Percentiles rank a stretch among this genome's conserved stretches.
Conservation (phyloP, 306 rosid species). For the Herpetospermum pedunculosum region DNA sequence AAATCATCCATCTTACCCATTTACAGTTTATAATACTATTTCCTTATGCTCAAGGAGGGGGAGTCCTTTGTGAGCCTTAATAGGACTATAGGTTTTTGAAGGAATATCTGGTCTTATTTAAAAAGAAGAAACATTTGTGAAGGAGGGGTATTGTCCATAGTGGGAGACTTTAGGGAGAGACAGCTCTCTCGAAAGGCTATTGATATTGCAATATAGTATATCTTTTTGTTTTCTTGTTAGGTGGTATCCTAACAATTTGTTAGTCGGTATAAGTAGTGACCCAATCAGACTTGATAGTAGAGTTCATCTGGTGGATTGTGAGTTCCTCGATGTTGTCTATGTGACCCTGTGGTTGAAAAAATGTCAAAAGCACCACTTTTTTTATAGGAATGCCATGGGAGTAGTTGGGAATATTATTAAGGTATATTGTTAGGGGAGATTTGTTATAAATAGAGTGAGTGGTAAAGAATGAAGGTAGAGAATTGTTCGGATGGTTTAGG, state of each 20-base stretch:
- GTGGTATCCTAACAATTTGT: too few species aligned
- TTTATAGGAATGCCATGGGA: not conserved
- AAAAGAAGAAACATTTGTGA: too few species aligned
- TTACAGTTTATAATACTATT: not conserved
- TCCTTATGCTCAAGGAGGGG: not conserved
- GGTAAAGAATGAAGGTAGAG: not conserved
- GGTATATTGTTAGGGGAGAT: not conserved
- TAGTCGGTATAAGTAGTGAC: too few species aligned
- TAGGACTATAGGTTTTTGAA: not conserved
- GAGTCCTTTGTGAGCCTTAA: not conserved
- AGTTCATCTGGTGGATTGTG: too few species aligned
- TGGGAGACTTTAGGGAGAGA: too few species aligned
- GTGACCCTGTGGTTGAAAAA: not conserved
- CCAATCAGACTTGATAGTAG: too few species aligned
- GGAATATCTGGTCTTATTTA: too few species aligned
- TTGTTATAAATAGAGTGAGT: not conserved
- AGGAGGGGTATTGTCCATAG: too few species aligned
- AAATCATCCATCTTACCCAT: not conserved
- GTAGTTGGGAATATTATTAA: not conserved
- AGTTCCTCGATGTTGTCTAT: too few species aligned
- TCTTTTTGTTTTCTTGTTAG: too few species aligned
- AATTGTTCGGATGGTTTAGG: not conserved
- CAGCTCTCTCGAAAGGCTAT: too few species aligned
- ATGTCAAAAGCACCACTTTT: not conserved
- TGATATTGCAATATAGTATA: too few species aligned